Percentiles rank a stretch among this genome's conserved stretches.
These are phyloP conservation scores for Anthostomella pinea DNA, from an alignment of 2,329 filamentous ascomycete genomes.

Conservation along the genomic window DNA sequence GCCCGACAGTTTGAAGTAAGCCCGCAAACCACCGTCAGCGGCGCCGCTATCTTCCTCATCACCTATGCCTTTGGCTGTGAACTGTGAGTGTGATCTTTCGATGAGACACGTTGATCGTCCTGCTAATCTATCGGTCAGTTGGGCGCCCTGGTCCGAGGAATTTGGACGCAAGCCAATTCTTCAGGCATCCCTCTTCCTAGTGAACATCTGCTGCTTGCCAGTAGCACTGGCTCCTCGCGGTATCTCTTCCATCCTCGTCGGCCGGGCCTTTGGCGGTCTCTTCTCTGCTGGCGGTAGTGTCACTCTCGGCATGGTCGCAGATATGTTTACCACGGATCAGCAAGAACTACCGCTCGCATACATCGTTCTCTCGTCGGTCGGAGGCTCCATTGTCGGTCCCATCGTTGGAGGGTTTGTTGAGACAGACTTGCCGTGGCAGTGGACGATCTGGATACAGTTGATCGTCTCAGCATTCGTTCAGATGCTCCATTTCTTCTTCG, in stretches of 20 bases:
- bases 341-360: conserved; percentile 60
- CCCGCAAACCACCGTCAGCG: conserved; percentile 43
- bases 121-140: conserved; percentile 40
- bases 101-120: background rate
- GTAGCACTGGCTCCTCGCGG: conserved; percentile 38
- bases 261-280: conserved; percentile 48
- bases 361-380: conserved; percentile 56
- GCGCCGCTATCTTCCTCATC: conserved; percentile 49
- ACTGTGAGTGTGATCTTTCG: conserved; percentile 42
- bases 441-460: conserved; percentile 63
- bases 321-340: conserved; percentile 56
- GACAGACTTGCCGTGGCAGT: conserved; percentile 47
- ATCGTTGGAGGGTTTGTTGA: conserved; percentile 54
- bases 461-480: conserved; percentile 54
- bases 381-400: conserved; percentile 52
- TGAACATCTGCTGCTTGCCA: conserved; percentile 53
- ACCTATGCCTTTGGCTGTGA: conserved; percentile 55
- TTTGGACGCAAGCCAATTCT: conserved; percentile 50
- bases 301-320: conserved; percentile 62
- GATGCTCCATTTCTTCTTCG: conserved; percentile 49
- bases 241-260: conserved; percentile 40
- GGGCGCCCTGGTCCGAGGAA: conserved; percentile 55
- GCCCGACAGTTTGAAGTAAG: conserved; percentile 43
- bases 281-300: conserved; percentile 64
- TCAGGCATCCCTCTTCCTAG: conserved; percentile 48